phyloP scores from a whole-genome alignment of 495 filamentous ascomycete species.

The Paragyromitra xinjiangensis region DNA sequence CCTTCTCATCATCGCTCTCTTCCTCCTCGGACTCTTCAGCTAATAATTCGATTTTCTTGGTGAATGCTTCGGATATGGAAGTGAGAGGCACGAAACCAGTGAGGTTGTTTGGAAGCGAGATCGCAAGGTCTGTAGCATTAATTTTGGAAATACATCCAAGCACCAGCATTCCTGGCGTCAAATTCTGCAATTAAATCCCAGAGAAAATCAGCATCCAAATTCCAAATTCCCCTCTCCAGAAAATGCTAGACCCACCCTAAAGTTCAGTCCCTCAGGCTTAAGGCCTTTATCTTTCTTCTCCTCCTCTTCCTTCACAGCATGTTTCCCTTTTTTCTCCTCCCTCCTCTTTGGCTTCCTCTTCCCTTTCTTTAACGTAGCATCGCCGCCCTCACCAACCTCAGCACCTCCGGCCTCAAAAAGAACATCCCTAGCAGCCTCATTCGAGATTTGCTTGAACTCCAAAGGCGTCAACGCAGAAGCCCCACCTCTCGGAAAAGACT shows the following conservation, averaged over 20 bases:
- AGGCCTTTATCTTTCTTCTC: constrained; percentile 67
- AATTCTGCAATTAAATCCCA: constrained; percentile 70
- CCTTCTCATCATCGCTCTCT: constrained; percentile 64
- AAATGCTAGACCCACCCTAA: constrained; percentile 70
- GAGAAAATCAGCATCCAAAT: constrained; percentile 55
- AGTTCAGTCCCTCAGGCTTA: constrained; percentile 85
- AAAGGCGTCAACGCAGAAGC: constrained; percentile 89
- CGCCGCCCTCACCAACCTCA: constrained; percentile 59
- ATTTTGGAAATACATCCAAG: constrained; percentile 87
- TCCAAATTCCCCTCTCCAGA: neutral
- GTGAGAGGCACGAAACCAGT: constrained; percentile 89
- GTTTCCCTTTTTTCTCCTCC: constrained; percentile 67
- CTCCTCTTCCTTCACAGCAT: constrained; percentile 55
- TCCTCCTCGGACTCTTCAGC: constrained; percentile 67
- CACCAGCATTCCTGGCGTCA: constrained; percentile 83
- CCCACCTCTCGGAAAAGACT: constrained; percentile 90
- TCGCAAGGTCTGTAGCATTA: constrained; percentile 75
- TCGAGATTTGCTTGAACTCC: constrained; percentile 94
- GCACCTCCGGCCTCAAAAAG: constrained; percentile 83
- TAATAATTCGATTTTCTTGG: constrained; percentile 72
- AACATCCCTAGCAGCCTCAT: constrained; percentile 90
- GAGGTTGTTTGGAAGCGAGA: constrained; percentile 91
- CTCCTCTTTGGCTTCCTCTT: constrained; percentile 65
- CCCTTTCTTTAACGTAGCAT: constrained; percentile 61
- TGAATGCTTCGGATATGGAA: constrained; percentile 79